Conservation (phyloP, 2,329 filamentous ascomycete genomes). For the Grosmannia serpens region DNA sequence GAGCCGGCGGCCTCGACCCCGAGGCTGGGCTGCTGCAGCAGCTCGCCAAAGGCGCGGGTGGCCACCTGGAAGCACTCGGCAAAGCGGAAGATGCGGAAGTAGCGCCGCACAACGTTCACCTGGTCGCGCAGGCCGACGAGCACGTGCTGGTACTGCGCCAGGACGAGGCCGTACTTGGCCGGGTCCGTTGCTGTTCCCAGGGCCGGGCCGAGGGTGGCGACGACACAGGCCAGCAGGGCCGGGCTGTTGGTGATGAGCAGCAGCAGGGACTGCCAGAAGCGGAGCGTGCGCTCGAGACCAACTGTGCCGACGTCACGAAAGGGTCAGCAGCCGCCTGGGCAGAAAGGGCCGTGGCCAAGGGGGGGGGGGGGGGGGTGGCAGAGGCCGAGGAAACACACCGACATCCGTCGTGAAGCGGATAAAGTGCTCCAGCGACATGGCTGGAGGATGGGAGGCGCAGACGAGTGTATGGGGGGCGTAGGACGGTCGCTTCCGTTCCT, state of each 20-base stretch:
- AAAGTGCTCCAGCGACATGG: constrained; percentile 20
- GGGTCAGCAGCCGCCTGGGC: not conserved
- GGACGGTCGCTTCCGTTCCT: not conserved
- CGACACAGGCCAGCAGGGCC: constrained; percentile 23
- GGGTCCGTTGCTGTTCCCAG: not conserved
- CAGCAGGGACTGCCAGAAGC: constrained; percentile 41
- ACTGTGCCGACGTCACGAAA: constrained; percentile 22
- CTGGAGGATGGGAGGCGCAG: not conserved
- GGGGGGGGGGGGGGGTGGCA: not conserved
- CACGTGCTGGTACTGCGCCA: constrained; percentile 15
- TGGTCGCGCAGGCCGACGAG: constrained; percentile 23
- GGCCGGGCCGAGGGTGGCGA: not conserved
- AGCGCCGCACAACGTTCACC: constrained; percentile 42
- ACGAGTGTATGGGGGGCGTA: not conserved
- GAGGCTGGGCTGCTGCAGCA: not conserved
- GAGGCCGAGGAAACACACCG: constrained; percentile 23
- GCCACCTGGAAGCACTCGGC: constrained; percentile 46
- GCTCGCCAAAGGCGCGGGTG: constrained; percentile 25
- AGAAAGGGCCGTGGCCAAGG: too few species aligned
- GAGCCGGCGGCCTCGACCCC: too few species aligned
- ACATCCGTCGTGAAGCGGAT: constrained; percentile 36
- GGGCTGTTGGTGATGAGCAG: constrained; percentile 36
- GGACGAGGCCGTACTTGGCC: not conserved
- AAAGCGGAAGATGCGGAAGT: constrained; percentile 59
- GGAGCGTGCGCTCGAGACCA: constrained; percentile 49